Conservation (phyloP, 2,329 filamentous ascomycete species). For the Aspergillus aculeatus region DNA sequence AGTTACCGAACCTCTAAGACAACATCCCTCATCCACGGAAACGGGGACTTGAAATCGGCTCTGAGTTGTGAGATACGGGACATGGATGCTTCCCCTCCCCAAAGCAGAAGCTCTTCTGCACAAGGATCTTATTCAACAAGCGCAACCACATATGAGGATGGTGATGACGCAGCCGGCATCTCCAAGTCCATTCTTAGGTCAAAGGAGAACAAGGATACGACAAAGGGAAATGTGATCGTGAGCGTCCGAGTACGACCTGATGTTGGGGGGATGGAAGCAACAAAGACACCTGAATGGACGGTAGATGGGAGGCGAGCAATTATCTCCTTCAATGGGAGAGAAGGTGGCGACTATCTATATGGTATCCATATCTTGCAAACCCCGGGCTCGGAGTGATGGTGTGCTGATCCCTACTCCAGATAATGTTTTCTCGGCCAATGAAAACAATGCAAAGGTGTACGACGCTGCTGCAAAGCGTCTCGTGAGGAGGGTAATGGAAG, state of each 20-base stretch:
- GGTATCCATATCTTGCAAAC: constrained; percentile 55
- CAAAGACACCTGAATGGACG: constrained; percentile 77
- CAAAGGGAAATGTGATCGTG: constrained; percentile 92
- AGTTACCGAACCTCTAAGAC: constrained; percentile 54
- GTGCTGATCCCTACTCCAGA: constrained; percentile 54
- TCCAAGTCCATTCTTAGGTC: constrained; percentile 33
- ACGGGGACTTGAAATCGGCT: constrained; percentile 73
- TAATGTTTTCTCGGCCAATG: constrained; percentile 91
- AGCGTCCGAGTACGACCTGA: constrained; percentile 93
- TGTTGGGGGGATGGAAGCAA: constrained; percentile 58
- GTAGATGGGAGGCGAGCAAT: constrained; percentile 81
- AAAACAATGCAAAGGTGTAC: constrained; percentile 93
- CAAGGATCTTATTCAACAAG: constrained; percentile 91
- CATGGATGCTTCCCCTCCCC: constrained; percentile 78
- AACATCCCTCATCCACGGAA: constrained; percentile 76
- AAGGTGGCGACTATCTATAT: constrained; percentile 90
- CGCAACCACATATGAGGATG: constrained; percentile 83
- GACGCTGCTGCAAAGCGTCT: constrained; percentile 91
- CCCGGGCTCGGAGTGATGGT: constrained; percentile 8
- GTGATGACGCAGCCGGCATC: constrained; percentile 53
- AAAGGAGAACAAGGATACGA: constrained; percentile 55
- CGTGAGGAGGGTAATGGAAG: constrained; percentile 96
- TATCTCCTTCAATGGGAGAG: constrained; percentile 80
- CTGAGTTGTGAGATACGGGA: constrained; percentile 62
- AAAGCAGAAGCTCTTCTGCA: constrained; percentile 87